Base-by-base conservation (phyloP, 176 grass and related monocot genomes). In the Coix lacrymajobi region DNA sequence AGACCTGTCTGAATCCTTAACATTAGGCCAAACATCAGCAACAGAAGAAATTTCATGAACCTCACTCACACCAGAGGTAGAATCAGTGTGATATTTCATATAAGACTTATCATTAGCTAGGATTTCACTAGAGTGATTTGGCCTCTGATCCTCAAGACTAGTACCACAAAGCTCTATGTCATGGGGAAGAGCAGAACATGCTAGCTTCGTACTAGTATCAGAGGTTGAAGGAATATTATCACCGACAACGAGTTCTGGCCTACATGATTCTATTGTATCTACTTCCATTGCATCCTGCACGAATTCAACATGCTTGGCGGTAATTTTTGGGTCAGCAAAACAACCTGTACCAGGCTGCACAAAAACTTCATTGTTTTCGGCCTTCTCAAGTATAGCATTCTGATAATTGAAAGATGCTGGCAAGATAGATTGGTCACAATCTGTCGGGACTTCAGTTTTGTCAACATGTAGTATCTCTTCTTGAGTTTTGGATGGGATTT, bases 221-320 rank as follows among this genome's bases (percentile, higher is more conserved):
- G 76, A 81, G 60, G 62, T 63, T 71, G 86, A 64, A 84, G 63
- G 69, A 75, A 14, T 29, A 65, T 36, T 41, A 24, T 38, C 62
- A 58, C 52, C 70, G 16, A 19, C 30, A 69, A 41, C 8, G 61
- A 80, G 38, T 17, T 67, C 84, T 34, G 24, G 4, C 29, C 49
- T 45, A 13, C 22, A 33, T 61, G 56, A 87, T 37, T 87, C 52
- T 69, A 49, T 69, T 70, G 20, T 17, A 84, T 87, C 89, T 56
- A 80, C 31, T 84, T 84, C 69, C 80, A 91, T 76, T 71, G 54
- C 63, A 38, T 91, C 64, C 11, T 79, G 62, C 79, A 76, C 40
- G 84, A 61, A 69, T 40, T 62, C 80, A 32, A 26, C 63, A 71
- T 69, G 14, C 10, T 80, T 56, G 0, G 41, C 41, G 11, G 33